Conservation (phyloP, 2,329 filamentous ascomycete genomes). For the Colletotrichum truncatum region DNA sequence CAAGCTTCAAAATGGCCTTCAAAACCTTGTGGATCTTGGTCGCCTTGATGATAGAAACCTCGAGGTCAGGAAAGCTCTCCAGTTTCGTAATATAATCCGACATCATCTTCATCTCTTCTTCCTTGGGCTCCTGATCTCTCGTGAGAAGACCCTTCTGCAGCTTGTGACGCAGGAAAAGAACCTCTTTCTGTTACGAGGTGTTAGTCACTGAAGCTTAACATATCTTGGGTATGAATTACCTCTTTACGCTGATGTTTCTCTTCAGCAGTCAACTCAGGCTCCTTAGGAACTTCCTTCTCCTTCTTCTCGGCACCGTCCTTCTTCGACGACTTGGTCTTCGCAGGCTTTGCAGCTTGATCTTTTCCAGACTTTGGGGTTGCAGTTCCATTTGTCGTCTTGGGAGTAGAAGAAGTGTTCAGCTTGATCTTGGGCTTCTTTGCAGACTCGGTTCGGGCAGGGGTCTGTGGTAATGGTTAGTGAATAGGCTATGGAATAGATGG, state of each 20-base stretch:
- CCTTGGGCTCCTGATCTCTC: conserved; percentile 84
- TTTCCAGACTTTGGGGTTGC: conserved; percentile 64
- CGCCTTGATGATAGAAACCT: conserved; percentile 85
- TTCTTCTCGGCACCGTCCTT: conserved; percentile 66
- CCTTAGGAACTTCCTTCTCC: conserved; percentile 60
- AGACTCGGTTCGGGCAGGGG: conserved; percentile 67
- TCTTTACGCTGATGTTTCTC: conserved; percentile 68
- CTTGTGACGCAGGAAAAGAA: conserved; percentile 94
- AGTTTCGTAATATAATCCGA: conserved; percentile 82
- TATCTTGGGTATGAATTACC: conserved; percentile 51
- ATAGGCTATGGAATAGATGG: background rate
- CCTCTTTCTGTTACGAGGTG: conserved; percentile 65
- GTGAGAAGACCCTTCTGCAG: conserved; percentile 94
- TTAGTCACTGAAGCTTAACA: conserved; percentile 41
- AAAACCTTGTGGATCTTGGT: conserved; percentile 99
- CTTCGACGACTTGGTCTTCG: conserved; percentile 64
- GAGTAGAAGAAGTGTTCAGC: conserved; percentile 70
- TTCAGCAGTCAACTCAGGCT: conserved; percentile 66
- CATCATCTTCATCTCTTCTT: conserved; percentile 84
- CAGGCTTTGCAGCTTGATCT: conserved; percentile 60
- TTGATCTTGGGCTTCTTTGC: conserved; percentile 76
- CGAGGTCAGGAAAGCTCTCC: conserved; percentile 81
- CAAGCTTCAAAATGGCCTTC: conserved; percentile 90
- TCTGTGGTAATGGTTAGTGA: conserved; percentile 44
- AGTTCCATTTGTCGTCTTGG: conserved; percentile 74